Evolutionary conservation across 2,329 filamentous ascomycete species (phyloP), one percentile per base, ranked within the genome.

Genomic region (Zasmidium angulare): DNA sequence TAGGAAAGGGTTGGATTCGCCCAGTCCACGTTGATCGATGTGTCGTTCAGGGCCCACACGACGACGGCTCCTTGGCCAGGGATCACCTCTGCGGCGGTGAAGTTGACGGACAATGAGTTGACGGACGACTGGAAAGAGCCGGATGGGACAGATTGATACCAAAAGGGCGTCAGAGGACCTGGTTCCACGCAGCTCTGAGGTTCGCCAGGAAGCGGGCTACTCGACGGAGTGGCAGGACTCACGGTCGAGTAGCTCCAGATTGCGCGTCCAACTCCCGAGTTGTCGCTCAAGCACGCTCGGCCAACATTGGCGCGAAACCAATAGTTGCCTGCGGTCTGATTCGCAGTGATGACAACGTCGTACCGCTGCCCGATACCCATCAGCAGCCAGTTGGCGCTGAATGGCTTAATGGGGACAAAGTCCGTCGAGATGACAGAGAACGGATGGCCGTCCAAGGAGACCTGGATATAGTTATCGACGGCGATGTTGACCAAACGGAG

Each of bases 351-450:
- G 46, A 79, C 72, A n/a, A 82, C 71, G 60, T 82, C 79, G 63
- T 70, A 72, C 61, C 76, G 70, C 66, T 87, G 84, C 49, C 82
- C 83, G 48, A 88, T 78, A 26, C 81, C 85, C 17, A 89, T 75
- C 86, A 76, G 70, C 14, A 79, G 57, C 3, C 74, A 66, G 17
- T 68, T 71, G 0, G 74, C 72, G 4, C 67, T 66, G 65, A 76
- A 79, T 0, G 77, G 77, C 20, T 68, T 56, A 46, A 78, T 70
- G 2, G 76, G 74, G 3, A 79, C 71, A 24, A 74, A 74, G 60
- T 79, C 77, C 20, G 71, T 66, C 2, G 73, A 73, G 46, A 79
- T 77, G 59, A 79, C 72, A 6, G 66, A 74, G 64, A 79, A 65
- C 1, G 63, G 76, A 64, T 79, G 70, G 53, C 68, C 56, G 29